Evolutionary conservation across 306 rosid species (phyloP), one percentile per base, ranked within the genome.

Genomic region (Dicorynia guianensis): DNA sequence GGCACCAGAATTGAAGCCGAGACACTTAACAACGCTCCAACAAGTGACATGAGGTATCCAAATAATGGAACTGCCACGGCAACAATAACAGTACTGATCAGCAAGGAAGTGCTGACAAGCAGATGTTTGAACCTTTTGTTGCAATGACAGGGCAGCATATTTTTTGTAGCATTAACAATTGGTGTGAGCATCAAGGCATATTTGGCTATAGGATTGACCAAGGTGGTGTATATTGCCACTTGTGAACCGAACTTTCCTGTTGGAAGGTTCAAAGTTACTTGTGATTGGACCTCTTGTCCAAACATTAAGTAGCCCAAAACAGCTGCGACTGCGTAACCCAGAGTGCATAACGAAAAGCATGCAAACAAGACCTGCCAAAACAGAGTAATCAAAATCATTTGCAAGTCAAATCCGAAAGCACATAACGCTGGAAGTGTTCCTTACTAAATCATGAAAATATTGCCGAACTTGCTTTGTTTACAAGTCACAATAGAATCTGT

Each of bases 151-250:
- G 80, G 80, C 52, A 78, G 48, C 9, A 82, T 9, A 5, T 18
- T 76, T 67, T 87, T 77, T 3, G 61, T 38, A 48, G 85, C 79
- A 19, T 58, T 73, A 6, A 77, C 65, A 5, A 84, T 56, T 6
- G 91, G 91, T 7, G 77, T 80, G 6, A 85, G 77, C 87, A 84
- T 84, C 61, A 87, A 59, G 8, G 85, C 91, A 56, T 84, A 87
- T 72, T 87, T 87, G 78, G 87, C 66, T 12, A 87, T 52, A 30
- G 91, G 91, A 44, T 49, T 87, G 15, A 82, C 78, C 78, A 82
- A 69, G 15, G 87, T 79, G 7, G 89, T 86, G 82, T 76, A 86
- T 25, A 25, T 25, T 25, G 30, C 30, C 30, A 25, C 1, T 25
- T 25, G 30, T 54, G 87, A 79, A 80, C 89, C 82, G 13, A 84